A percentile compares a stretch with the other conserved stretches of the same genome.
phyloP scores from a whole-genome alignment of 352 stramenopile genomes.

The Pythium sp. region DNA sequence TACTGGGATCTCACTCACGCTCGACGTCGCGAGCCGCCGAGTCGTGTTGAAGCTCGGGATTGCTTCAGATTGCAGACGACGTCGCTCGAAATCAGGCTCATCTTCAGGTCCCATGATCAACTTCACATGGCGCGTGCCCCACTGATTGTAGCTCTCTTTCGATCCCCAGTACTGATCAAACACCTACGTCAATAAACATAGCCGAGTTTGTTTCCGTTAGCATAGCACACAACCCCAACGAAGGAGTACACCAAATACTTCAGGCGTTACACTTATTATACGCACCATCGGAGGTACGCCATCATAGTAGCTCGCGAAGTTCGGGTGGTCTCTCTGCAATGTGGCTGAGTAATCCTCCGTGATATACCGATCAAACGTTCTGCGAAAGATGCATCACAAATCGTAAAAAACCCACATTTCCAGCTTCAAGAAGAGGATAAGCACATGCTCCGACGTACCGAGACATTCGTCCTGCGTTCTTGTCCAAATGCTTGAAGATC shows the following conservation, averaged over 20 bases:
- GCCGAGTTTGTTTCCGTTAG: neutral
- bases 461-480: slow-evolving; percentile 39
- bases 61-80: slow-evolving; percentile 37
- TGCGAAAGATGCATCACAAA: too few relatives aligned
- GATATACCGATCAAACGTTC: slow-evolving; percentile 69
- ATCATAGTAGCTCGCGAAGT: slow-evolving; percentile 61
- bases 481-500: slow-evolving; percentile 60
- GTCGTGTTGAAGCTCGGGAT: slow-evolving; percentile 12
- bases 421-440: too few relatives aligned
- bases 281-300: slow-evolving; percentile 22
- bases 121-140: slow-evolving; percentile 48
- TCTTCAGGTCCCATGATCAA: slow-evolving; percentile 30
- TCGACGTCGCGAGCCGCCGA: slow-evolving; percentile 9
- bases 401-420: too few relatives aligned
- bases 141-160: slow-evolving; percentile 54
- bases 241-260: neutral
- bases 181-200: slow-evolving; percentile 15
- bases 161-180: slow-evolving; percentile 69
- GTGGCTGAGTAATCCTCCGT: slow-evolving; percentile 55
- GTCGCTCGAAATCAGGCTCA: slow-evolving; percentile 34
- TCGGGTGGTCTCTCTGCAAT: slow-evolving; percentile 57
- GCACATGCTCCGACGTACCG: slow-evolving; percentile 26
- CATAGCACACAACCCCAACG: neutral
- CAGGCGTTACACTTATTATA: too few relatives aligned
- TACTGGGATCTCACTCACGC: slow-evolving; percentile 17